Conservation (phyloP, 352 stramenopile species). For the Pythium dissotocum region DNA sequence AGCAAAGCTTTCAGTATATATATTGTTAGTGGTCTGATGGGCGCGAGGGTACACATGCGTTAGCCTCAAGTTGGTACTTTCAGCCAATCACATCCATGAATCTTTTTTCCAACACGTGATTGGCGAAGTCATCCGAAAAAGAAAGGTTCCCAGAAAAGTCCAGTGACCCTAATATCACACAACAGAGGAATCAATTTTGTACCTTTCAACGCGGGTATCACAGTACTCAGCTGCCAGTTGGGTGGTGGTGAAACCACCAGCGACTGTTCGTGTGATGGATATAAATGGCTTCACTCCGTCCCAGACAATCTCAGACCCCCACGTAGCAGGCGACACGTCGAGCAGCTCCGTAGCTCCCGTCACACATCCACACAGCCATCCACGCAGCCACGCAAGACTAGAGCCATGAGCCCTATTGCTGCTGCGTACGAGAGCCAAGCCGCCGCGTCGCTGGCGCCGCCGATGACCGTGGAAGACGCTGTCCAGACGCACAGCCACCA, state of each 20-base stretch:
- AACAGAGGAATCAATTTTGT: not conserved
- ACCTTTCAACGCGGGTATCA: not conserved
- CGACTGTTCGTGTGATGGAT: conserved; percentile 4
- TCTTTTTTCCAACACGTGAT: conserved; percentile 17
- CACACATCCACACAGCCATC: not conserved
- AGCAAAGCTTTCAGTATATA: not conserved
- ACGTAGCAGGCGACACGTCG: not conserved
- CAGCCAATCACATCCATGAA: conserved; percentile 15
- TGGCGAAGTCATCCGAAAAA: not conserved
- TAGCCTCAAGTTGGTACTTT: not conserved
- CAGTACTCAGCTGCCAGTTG: conserved; percentile 1
- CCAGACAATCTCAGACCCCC: not conserved
- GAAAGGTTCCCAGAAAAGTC: not conserved
- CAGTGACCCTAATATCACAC: not conserved
- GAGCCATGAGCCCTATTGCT: conserved; percentile 18
- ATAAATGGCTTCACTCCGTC: conserved; percentile 25
- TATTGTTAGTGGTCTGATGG: not conserved
- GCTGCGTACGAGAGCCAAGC: not conserved
- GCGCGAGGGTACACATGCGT: not conserved
- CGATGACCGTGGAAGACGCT: not conserved
- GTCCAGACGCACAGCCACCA: not conserved
- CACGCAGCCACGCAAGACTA: not conserved
- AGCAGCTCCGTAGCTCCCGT: not conserved
- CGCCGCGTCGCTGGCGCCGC: not conserved
- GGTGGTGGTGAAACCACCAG: conserved; percentile 14